Conservation (phyloP, 306 rosid species). For the Hippophae gyantsensis region DNA sequence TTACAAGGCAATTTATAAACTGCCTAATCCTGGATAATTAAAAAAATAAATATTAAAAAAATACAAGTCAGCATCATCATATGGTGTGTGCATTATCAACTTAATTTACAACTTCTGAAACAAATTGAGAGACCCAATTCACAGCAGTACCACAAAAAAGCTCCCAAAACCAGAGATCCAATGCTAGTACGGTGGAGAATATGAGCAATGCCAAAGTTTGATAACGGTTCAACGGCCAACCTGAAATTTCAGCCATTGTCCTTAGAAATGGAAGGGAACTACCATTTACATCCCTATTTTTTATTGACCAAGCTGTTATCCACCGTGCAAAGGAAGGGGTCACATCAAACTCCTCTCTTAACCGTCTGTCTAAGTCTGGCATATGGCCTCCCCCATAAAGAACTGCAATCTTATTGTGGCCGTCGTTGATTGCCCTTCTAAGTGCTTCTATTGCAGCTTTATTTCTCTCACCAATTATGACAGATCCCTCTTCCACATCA, state of each 20-base stretch:
- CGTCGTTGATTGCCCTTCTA: constrained; percentile 44
- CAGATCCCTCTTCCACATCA: constrained; percentile 75
- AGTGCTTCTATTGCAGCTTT: constrained; percentile 65
- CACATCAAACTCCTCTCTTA: constrained; percentile 75
- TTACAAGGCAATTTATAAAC: too few relatives aligned
- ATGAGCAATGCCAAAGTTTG: constrained; percentile 90
- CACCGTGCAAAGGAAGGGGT: constrained; percentile 59
- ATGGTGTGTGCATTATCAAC: constrained; percentile 28
- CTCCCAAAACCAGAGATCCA: constrained; percentile 98
- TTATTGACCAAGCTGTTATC: constrained; percentile 87
- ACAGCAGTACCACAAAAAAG: constrained; percentile 67
- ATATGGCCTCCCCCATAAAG: constrained; percentile 98
- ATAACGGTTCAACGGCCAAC: constrained; percentile 97
- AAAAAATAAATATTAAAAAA: too few relatives aligned
- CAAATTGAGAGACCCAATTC: constrained; percentile 46
- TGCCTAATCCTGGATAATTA: too few relatives aligned
- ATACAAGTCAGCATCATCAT: too few relatives aligned
- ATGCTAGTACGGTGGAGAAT: constrained; percentile 73
- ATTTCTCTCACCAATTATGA: constrained; percentile 81
- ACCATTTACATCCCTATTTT: constrained; percentile 36
- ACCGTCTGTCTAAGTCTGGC: constrained; percentile 87
- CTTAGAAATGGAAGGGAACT: constrained; percentile 75
- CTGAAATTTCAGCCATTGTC: constrained; percentile 61
- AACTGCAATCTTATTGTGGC: constrained; percentile 75
- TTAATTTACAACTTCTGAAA: constrained; percentile 32